These are phyloP conservation scores for Toxicodendron radicans DNA, from an alignment of 345 rosid genomes.

Conservation along the genomic window DNA sequence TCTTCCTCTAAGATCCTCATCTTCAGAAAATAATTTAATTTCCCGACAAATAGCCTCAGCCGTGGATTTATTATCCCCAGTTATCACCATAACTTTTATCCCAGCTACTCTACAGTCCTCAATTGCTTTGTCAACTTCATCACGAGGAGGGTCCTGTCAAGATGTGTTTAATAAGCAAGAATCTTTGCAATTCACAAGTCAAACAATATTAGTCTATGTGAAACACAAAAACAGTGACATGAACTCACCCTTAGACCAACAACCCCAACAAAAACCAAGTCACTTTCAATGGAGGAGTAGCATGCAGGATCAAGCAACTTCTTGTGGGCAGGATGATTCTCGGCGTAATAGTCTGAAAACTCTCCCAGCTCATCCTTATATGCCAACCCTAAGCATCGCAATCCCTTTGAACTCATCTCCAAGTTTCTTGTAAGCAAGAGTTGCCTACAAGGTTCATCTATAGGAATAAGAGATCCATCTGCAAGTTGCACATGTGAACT, in stretches of 20 bases:
- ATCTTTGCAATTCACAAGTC: neutral
- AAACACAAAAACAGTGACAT: conserved; percentile 6
- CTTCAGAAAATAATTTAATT: conserved; percentile 54
- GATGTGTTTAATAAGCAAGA: conserved; percentile 8
- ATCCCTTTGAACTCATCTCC: conserved; percentile 83
- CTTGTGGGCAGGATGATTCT: conserved; percentile 79
- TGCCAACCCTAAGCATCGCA: conserved; percentile 87
- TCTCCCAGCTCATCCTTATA: conserved; percentile 82
- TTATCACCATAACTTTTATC: conserved; percentile 84
- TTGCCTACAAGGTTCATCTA: conserved; percentile 75
- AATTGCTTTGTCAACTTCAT: conserved; percentile 72
- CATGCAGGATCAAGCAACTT: conserved; percentile 78
- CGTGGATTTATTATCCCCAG: conserved; percentile 95
- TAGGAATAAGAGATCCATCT: conserved; percentile 70
- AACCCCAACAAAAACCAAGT: conserved; percentile 73
- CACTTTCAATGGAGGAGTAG: conserved; percentile 71
- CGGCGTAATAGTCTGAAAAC: conserved; percentile 70
- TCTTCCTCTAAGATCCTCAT: conserved; percentile 56
- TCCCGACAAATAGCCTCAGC: conserved; percentile 91
- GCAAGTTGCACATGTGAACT: conserved; percentile 79
- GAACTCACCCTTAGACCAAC: conserved; percentile 74
- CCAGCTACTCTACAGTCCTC: conserved; percentile 84
- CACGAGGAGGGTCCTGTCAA: conserved; percentile 88
- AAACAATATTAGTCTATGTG: neutral
- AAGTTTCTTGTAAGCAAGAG: conserved; percentile 55